These are phyloP conservation scores for Talaromyces albobiverticillius DNA, from an alignment of 2,329 filamentous ascomycete genomes.

Conservation along the genomic window DNA sequence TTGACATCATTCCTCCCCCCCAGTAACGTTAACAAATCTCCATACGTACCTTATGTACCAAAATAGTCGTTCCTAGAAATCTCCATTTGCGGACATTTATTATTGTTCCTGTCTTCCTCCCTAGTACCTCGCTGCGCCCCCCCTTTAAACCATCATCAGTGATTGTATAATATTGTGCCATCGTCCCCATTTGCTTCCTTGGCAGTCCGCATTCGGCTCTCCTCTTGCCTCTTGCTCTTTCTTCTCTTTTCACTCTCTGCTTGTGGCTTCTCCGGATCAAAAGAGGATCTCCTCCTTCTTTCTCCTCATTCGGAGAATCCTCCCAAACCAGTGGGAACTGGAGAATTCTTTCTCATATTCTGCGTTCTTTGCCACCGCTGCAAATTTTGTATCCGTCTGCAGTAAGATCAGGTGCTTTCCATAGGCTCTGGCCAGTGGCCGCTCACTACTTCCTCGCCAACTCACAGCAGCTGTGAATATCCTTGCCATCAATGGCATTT, in stretches of 20 bases:
- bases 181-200: not conserved
- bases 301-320: not conserved
- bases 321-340: not conserved
- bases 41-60: too few relatives aligned
- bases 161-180: not conserved
- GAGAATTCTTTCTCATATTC: too few relatives aligned
- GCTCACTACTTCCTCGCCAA: not conserved
- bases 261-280: not conserved
- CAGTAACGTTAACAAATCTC: too few relatives aligned
- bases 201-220: slow-evolving; percentile 8
- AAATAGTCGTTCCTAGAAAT: too few relatives aligned
- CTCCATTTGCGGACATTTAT: not conserved
- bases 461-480: slow-evolving; percentile 5
- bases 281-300: not conserved
- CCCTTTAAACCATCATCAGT: too few relatives aligned
- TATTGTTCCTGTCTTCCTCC: not conserved
- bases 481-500: slow-evolving; percentile 11
- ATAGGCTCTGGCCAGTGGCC: too few relatives aligned
- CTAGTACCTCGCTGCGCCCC: too few relatives aligned
- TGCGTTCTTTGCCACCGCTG: too few relatives aligned
- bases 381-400: slow-evolving; percentile 11
- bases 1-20: slow-evolving; percentile 1
- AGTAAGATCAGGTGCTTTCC: slow-evolving; percentile 3
- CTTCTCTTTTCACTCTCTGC: slow-evolving; percentile 5
- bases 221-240: slow-evolving; percentile 2